Conservation (phyloP, 257 asterid species). For the Petunia axillaris region DNA sequence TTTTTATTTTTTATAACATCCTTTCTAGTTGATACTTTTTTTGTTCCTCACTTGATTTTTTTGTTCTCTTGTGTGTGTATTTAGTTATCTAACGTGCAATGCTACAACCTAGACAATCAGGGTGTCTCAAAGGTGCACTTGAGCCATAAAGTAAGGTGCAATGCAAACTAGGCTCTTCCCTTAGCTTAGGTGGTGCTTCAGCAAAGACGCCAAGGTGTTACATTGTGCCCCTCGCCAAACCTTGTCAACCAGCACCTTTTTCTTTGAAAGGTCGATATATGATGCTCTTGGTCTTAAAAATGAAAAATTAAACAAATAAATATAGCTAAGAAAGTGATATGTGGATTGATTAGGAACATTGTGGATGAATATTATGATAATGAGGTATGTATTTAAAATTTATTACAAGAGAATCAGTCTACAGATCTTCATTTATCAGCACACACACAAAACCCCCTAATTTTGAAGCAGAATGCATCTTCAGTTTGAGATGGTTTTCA, state of each 20-base stretch:
- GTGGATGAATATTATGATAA: constrained; percentile 10
- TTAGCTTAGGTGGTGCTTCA: constrained; percentile 18
- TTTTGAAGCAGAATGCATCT: not conserved
- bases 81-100: not conserved
- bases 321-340: not conserved
- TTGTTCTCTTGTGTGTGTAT: not conserved
- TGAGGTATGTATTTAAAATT: not conserved
- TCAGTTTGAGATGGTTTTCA: not conserved
- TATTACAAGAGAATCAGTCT: not conserved
- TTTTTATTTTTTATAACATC: not conserved
- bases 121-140: not conserved
- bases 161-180: constrained; percentile 5
- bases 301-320: not conserved
- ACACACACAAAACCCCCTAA: too few relatives aligned
- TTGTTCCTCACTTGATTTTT: not conserved
- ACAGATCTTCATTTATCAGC: not conserved
- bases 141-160: not conserved
- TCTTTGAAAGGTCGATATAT: not conserved
- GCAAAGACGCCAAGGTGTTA: not conserved
- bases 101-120: constrained; percentile 15
- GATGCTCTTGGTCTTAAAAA: not conserved
- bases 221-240: not conserved
- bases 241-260: not conserved
- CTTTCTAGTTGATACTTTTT: not conserved
- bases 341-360: constrained; percentile 10